These are phyloP conservation scores for Aspergillus calidoustus DNA, from an alignment of 2,329 filamentous ascomycete species.

Conservation along the genomic window DNA sequence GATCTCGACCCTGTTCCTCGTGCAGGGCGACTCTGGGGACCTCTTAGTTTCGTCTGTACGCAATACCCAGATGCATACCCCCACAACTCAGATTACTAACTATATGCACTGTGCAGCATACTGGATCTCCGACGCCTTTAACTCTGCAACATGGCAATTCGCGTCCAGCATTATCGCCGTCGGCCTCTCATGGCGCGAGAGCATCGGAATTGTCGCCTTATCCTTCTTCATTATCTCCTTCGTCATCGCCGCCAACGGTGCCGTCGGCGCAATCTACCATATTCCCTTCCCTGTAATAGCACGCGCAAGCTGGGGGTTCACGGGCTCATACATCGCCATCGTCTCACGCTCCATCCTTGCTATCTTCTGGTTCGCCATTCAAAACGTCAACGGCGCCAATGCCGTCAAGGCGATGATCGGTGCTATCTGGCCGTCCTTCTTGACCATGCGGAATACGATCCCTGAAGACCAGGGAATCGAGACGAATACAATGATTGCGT, in stretches of 20 bases:
- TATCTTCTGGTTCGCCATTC: conserved; percentile 68
- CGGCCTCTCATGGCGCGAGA: conserved; percentile 60
- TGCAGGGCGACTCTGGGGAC: conserved; percentile 52
- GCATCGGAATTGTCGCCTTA: conserved; percentile 53
- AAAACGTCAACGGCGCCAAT: conserved; percentile 66
- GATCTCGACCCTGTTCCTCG: conserved; percentile 56
- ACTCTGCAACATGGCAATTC: conserved; percentile 60
- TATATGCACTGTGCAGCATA: conserved; percentile 43
- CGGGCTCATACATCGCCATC: conserved; percentile 60
- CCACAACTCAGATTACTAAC: background rate
- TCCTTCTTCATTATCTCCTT: conserved; percentile 59
- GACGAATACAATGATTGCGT: conserved; percentile 51
- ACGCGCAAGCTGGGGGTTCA: conserved; percentile 62
- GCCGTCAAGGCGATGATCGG: conserved; percentile 57
- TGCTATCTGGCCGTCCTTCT: conserved; percentile 55
- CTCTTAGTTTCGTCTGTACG: conserved; percentile 47
- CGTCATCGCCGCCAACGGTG: conserved; percentile 66
- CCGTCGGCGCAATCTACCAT: conserved; percentile 57
- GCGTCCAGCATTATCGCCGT: conserved; percentile 55
- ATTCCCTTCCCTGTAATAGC: conserved; percentile 62
- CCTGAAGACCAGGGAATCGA: conserved; percentile 51
- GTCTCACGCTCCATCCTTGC: conserved; percentile 59
- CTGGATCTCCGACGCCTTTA: conserved; percentile 59
- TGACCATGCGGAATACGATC: conserved; percentile 43
- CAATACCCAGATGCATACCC: background rate